Percentiles rank a stretch among this genome's conserved stretches.
Evolutionary conservation across 2,329 filamentous ascomycete species (phyloP).

Genomic region (Ceratocystis alfenasii): DNA sequence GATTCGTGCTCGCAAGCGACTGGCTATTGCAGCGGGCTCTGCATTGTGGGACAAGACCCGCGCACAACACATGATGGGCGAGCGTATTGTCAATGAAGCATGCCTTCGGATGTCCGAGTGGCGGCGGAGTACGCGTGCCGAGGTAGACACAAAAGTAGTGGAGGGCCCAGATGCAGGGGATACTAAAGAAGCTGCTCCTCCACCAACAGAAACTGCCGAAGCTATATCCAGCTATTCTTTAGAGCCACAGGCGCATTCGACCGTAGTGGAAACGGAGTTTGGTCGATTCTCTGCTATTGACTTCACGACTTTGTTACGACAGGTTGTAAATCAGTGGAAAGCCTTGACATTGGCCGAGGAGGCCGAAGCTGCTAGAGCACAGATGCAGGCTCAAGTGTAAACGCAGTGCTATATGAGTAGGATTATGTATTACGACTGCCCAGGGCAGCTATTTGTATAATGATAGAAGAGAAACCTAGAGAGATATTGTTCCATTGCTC

Average conservation of each 20-base stretch:
- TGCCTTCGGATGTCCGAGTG: neutral
- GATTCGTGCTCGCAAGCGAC: constrained; percentile 11
- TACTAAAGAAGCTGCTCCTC: neutral
- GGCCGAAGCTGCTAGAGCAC: neutral
- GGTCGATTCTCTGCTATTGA: neutral
- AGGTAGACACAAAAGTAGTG: neutral
- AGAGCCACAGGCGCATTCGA: neutral
- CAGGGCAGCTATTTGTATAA: no score
- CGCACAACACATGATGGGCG: constrained; percentile 12
- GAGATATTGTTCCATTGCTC: no score
- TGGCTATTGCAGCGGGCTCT: constrained; percentile 10
- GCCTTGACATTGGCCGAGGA: neutral
- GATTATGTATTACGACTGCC: no score
- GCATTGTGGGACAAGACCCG: constrained; percentile 19
- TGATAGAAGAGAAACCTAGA: no score
- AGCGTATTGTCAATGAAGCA: constrained; percentile 7
- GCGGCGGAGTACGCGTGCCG: neutral
- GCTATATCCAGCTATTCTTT: neutral
- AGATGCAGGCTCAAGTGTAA: neutral
- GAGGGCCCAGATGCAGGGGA: neutral
- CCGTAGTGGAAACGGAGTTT: constrained; percentile 12
- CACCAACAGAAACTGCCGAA: neutral
- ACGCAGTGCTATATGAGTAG: neutral
- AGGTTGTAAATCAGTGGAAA: constrained; percentile 4
- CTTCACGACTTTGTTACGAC: constrained; percentile 7